Conservation (phyloP, 371 early-diverging fungal genomes). For the Mucor saturninus region DNA sequence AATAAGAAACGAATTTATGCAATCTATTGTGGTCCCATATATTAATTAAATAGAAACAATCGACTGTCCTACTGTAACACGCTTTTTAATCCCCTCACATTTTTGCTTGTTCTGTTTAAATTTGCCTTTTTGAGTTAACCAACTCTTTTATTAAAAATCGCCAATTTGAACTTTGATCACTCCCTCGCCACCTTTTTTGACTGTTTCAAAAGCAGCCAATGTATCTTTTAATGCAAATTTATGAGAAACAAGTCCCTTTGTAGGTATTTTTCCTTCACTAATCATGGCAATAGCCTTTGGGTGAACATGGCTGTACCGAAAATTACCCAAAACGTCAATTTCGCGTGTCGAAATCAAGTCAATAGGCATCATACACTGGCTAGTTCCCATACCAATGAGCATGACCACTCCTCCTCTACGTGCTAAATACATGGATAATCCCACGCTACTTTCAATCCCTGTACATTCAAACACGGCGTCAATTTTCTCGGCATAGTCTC, state of each 20-base stretch:
- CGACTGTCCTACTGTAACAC: not conserved
- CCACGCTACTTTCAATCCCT: constrained; percentile 50
- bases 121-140: constrained; percentile 14
- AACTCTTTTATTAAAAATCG: not conserved
- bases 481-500: constrained; percentile 25
- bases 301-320: constrained; percentile 51
- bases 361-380: constrained; percentile 38
- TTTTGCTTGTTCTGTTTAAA: constrained; percentile 13
- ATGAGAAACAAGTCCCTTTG: constrained; percentile 51
- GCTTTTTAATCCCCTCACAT: not conserved
- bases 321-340: constrained; percentile 46
- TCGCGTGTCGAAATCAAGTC: constrained; percentile 41
- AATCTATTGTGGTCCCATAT: not conserved
- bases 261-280: constrained; percentile 41
- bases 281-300: constrained; percentile 43
- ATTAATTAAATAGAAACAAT: not conserved
- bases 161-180: constrained; percentile 52
- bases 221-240: constrained; percentile 43
- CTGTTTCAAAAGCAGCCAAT: constrained; percentile 46
- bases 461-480: constrained; percentile 54
- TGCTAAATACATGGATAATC: constrained; percentile 42
- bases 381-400: constrained; percentile 47
- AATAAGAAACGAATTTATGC: not conserved
- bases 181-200: constrained; percentile 34
- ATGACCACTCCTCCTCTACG: constrained; percentile 48